phyloP scores from a whole-genome alignment of 1,284 basidiomycete genomes.

The Ceratobasidium papillatum region DNA sequence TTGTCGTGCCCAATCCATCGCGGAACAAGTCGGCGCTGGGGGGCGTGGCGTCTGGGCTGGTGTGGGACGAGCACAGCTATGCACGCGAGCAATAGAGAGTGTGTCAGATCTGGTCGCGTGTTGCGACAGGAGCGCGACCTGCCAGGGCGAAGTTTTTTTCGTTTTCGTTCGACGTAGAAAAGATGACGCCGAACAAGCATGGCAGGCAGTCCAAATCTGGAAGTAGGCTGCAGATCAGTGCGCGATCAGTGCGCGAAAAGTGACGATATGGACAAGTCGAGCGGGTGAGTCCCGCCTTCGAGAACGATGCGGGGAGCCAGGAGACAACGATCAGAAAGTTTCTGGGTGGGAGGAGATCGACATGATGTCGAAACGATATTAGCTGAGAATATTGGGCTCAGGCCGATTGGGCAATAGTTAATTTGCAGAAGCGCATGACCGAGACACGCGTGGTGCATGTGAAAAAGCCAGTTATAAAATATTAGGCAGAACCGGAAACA shows the following conservation, averaged over 20 bases:
- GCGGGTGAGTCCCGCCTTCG: not conserved
- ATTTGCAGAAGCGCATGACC: not conserved
- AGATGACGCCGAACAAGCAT: conserved; percentile 15
- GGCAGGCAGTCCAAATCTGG: not conserved
- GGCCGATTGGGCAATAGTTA: not conserved
- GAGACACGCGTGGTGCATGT: not conserved
- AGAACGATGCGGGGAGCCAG: not conserved
- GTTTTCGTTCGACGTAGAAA: conserved; percentile 22
- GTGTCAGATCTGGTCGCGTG: not conserved
- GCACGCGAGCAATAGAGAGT: not conserved
- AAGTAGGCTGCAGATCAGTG: conserved; percentile 17
- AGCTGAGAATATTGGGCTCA: too few relatives aligned
- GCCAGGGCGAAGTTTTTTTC: not conserved
- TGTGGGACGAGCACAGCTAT: not conserved
- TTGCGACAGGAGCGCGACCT: conserved; percentile 18
- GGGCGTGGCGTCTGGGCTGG: not conserved
- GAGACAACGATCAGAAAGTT: not conserved
- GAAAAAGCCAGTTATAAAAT: not conserved
- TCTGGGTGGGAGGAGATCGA: not conserved
- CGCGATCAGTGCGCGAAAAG: conserved; percentile 8
- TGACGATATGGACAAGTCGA: not conserved
- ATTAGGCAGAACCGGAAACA: not conserved
- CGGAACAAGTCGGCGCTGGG: not conserved
- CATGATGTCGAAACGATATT: not conserved
- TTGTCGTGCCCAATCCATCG: not conserved